These are phyloP conservation scores for Stentor roeselii DNA, from an alignment of 73 alveolate genomes.

Conservation along the genomic window DNA sequence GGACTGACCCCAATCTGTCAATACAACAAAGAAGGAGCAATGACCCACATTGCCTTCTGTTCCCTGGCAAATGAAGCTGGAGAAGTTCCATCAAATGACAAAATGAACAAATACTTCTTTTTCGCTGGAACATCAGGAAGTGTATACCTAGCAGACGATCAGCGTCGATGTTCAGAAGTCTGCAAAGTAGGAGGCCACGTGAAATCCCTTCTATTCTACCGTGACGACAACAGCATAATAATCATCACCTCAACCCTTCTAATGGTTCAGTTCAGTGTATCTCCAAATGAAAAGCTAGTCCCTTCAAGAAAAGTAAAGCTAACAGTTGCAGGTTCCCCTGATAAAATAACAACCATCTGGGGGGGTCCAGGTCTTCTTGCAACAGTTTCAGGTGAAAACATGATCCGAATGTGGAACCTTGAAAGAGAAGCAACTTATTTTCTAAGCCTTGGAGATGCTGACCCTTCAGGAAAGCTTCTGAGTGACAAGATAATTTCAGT, in stretches of 20 bases:
- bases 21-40: slow-evolving; percentile 67
- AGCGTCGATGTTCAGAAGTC: slow-evolving; percentile 88
- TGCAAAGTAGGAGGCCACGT: slow-evolving; percentile 97
- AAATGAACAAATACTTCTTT: slow-evolving; percentile 71
- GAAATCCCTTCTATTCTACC: slow-evolving; percentile 87
- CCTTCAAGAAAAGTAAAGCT: slow-evolving; percentile 94
- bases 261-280: slow-evolving; percentile 85
- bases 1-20: slow-evolving; percentile 81
- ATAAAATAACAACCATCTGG: slow-evolving; percentile 88
- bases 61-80: slow-evolving; percentile 58
- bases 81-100: slow-evolving; percentile 35
- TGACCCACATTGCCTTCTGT: slow-evolving; percentile 72
- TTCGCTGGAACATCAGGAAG: slow-evolving; percentile 93
- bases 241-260: slow-evolving; percentile 90
- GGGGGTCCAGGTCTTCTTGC: slow-evolving; percentile 94
- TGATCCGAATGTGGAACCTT: slow-evolving; percentile 90
- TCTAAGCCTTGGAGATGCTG: slow-evolving; percentile 87
- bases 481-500: slow-evolving; percentile 83
- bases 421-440: slow-evolving; percentile 95
- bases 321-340: slow-evolving; percentile 96
- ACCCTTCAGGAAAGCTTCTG: slow-evolving; percentile 69
- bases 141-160: slow-evolving; percentile 97
- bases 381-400: slow-evolving; percentile 93
- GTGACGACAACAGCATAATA: slow-evolving; percentile 91
- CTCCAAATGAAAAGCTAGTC: slow-evolving; percentile 83